phyloP scores from a whole-genome alignment of 2,329 filamentous ascomycete genomes.

The Cryphonectria japonica region DNA sequence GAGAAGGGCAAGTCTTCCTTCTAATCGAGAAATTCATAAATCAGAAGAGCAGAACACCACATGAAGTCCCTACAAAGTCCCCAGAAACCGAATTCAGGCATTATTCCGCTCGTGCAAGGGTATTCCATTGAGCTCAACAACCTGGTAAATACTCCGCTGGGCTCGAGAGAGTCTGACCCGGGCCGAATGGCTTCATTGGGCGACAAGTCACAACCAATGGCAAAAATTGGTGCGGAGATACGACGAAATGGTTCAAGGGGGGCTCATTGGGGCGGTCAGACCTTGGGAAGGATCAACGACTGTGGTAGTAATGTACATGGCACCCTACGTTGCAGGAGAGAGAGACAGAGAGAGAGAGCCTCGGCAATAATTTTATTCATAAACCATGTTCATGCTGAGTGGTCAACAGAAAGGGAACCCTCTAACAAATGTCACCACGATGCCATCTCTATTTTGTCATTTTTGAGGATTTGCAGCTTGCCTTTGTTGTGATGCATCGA shows the following conservation, averaged over 20 bases:
- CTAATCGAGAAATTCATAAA: background rate
- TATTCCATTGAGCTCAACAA: background rate
- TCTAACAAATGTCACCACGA: background rate
- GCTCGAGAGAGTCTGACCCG: background rate
- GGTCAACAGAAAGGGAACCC: background rate
- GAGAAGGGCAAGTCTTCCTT: background rate
- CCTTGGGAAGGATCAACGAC: background rate
- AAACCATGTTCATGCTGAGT: background rate
- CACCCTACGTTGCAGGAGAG: background rate
- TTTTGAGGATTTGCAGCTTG: background rate
- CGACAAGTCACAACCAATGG: background rate
- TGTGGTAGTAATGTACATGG: background rate
- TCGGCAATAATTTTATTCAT: background rate
- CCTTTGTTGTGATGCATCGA: background rate
- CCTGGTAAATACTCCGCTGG: background rate
- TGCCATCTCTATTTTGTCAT: background rate
- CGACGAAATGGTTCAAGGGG: background rate
- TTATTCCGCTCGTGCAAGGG: background rate
- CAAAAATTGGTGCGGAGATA: background rate
- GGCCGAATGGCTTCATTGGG: background rate
- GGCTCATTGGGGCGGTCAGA: constrained; percentile 4
- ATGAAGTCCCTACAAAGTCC: background rate
- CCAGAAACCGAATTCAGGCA: background rate
- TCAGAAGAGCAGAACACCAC: background rate
- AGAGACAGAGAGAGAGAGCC: background rate